Evolutionary conservation across 371 early-diverging fungal genomes (phyloP).

Genomic region (Mucor saturninus): DNA sequence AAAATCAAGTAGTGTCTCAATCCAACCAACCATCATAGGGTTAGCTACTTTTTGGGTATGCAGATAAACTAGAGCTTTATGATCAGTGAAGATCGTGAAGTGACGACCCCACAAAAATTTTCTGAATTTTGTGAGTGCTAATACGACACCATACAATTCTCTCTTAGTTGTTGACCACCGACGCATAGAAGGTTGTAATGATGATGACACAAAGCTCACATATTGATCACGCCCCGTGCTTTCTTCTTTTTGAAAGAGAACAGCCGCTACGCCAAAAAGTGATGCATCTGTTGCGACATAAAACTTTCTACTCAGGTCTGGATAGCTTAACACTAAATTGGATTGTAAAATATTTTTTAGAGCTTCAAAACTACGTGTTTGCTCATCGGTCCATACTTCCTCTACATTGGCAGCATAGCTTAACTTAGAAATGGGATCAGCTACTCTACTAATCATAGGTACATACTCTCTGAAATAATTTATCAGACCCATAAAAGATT

Average conservation of each 20-base stretch:
- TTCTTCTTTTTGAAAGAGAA: slow-evolving; percentile 4
- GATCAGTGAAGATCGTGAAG: slow-evolving; percentile 23
- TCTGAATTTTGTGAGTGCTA: slow-evolving; percentile 25
- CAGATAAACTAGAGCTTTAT: slow-evolving; percentile 15
- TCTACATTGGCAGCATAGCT: slow-evolving; percentile 10
- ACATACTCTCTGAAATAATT: slow-evolving; percentile 33
- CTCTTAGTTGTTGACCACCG: slow-evolving; percentile 3
- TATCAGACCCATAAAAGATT: slow-evolving; percentile 26
- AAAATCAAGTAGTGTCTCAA: slow-evolving; percentile 22
- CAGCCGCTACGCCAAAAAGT: background rate
- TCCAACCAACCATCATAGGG: slow-evolving; percentile 24
- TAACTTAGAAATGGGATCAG: slow-evolving; percentile 28
- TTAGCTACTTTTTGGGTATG: slow-evolving; percentile 19
- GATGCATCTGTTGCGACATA: slow-evolving; percentile 14
- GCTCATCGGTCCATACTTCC: background rate
- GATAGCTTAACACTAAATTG: slow-evolving; percentile 5
- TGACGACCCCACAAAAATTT: slow-evolving; percentile 25
- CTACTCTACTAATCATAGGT: slow-evolving; percentile 11
- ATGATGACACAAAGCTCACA: slow-evolving; percentile 7
- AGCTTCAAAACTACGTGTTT: slow-evolving; percentile 8
- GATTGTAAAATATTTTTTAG: slow-evolving; percentile 13
- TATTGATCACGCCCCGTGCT: background rate
- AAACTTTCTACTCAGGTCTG: background rate
- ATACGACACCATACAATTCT: slow-evolving; percentile 18
- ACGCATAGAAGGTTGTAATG: slow-evolving; percentile 9